Evolutionary conservation across 257 asterid genomes (phyloP).

Genomic region (Forsythia viridissima): DNA sequence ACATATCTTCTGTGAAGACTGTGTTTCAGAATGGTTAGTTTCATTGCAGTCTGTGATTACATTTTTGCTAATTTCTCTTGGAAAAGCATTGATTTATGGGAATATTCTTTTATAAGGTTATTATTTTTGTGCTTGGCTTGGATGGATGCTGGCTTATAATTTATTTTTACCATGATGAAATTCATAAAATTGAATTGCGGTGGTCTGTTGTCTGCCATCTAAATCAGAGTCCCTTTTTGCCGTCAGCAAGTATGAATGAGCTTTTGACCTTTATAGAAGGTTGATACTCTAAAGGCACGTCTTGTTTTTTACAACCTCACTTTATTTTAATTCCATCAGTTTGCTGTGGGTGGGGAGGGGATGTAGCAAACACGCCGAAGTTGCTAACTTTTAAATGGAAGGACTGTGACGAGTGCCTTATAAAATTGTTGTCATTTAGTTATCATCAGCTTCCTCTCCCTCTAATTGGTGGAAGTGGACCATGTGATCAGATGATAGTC

Average conservation of each 20-base stretch:
- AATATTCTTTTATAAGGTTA: background rate
- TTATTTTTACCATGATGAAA: background rate
- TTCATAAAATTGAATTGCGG: background rate
- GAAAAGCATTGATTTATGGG: background rate
- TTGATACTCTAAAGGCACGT: background rate
- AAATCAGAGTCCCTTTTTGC: background rate
- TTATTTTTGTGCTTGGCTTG: background rate
- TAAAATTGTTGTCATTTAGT: background rate
- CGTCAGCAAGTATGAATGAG: background rate
- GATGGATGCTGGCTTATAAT: background rate
- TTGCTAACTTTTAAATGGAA: background rate
- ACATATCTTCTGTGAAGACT: constrained; percentile 77
- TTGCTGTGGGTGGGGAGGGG: background rate
- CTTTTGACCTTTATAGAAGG: background rate
- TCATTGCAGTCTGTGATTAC: background rate
- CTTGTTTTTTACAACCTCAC: background rate
- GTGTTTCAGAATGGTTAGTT: constrained; percentile 72
- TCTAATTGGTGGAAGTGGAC: background rate
- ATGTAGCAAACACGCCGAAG: background rate
- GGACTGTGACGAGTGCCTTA: background rate
- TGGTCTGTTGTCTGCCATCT: background rate
- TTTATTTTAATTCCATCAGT: background rate
- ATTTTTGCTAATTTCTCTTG: background rate
- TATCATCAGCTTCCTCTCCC: background rate
- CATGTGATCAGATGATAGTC: background rate